phyloP scores from a whole-genome alignment of 2,329 filamentous ascomycete species.

The Thielaviopsis punctulata region DNA sequence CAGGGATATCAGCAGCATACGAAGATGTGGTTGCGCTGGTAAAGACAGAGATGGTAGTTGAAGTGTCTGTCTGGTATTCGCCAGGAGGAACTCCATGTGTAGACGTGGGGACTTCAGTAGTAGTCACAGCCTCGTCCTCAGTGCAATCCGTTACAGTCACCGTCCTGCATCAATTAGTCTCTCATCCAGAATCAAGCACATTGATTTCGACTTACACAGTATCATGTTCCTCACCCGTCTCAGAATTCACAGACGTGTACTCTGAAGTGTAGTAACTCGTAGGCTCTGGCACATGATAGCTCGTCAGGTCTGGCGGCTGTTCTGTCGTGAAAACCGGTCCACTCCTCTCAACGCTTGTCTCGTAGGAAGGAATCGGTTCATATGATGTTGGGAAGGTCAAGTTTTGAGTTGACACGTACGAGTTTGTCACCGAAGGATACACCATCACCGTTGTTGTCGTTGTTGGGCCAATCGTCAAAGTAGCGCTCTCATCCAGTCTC shows the following conservation, averaged over 20 bases:
- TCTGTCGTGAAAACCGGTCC: background rate
- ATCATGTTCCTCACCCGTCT: background rate
- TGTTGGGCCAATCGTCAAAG: slow-evolving; percentile 1
- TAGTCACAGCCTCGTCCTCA: background rate
- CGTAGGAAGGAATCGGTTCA: background rate
- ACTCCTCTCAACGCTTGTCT: background rate
- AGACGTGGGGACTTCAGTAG: background rate
- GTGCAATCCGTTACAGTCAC: slow-evolving; percentile 4
- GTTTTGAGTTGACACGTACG: background rate
- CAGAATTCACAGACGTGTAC: background rate
- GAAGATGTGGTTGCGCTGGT: background rate
- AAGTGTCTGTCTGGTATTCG: background rate
- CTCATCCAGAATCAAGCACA: background rate
- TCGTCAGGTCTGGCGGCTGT: background rate
- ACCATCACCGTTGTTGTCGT: background rate
- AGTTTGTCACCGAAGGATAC: background rate
- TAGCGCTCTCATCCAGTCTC: background rate
- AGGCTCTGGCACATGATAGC: background rate
- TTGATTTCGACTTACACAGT: slow-evolving; percentile 1
- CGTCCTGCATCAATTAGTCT: background rate
- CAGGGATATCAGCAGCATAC: background rate
- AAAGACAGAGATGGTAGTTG: background rate
- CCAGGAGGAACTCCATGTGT: background rate
- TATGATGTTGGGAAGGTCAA: slow-evolving; percentile 2
- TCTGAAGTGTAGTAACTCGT: background rate